Percentiles rank a stretch among this genome's conserved stretches.
Evolutionary conservation across 1,139 yeast genomes (phyloP).

Genomic region (Candida labiduridarum): DNA sequence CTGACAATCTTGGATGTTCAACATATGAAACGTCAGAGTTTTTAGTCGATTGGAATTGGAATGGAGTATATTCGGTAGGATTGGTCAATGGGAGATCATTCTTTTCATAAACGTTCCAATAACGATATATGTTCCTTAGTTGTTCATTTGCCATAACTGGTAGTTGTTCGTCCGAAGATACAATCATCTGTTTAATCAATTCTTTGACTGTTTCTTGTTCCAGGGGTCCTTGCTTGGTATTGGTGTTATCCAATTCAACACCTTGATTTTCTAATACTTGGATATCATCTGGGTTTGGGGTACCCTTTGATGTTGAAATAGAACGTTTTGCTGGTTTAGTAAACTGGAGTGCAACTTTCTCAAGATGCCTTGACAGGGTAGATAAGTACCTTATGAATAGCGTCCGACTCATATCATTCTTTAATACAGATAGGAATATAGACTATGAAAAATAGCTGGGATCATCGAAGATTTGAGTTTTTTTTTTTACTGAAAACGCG

Average conservation of each 20-base stretch:
- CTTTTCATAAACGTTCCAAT: constrained; percentile 15
- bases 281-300: neutral
- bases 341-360: neutral
- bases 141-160: neutral
- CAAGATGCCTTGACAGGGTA: neutral
- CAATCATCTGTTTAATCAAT: neutral
- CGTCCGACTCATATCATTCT: neutral
- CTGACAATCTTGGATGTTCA: constrained; percentile 40
- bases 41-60: constrained; percentile 24
- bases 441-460: neutral
- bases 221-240: neutral
- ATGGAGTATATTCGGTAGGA: constrained; percentile 22
- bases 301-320: neutral
- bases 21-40: constrained; percentile 31
- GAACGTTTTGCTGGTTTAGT: neutral
- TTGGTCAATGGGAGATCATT: constrained; percentile 13
- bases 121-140: constrained; percentile 11
- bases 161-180: neutral
- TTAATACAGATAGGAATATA: neutral
- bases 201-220: neutral
- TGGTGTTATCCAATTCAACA: neutral
- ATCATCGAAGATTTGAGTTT: neutral
- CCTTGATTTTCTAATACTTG: neutral
- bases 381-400: neutral
- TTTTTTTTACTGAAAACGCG: neutral